Evolutionary conservation across 306 rosid species (phyloP).

Genomic region (Dryas octopetala): DNA sequence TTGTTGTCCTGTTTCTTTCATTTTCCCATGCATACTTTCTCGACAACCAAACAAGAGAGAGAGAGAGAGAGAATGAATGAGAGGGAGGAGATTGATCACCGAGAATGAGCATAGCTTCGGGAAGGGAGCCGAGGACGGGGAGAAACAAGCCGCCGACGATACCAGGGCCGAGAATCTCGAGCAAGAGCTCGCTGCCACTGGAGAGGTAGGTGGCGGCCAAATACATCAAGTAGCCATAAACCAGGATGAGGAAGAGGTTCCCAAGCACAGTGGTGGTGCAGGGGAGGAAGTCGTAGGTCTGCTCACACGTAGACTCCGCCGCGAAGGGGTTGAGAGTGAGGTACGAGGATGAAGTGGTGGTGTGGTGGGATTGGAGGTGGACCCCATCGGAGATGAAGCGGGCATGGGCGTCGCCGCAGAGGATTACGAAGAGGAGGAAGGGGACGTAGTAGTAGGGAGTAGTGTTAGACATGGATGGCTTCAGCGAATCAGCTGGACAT

Average conservation of each 20-base stretch:
- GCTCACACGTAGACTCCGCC: conserved; percentile 55
- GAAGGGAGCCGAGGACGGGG: conserved; percentile 61
- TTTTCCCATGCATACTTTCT: background rate
- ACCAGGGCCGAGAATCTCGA: conserved; percentile 92
- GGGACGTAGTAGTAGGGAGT: too few relatives aligned
- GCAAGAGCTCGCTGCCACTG: conserved; percentile 78
- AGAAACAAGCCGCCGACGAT: conserved; percentile 87
- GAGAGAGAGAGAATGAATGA: background rate
- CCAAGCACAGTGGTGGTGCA: conserved; percentile 50
- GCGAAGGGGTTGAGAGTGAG: conserved; percentile 6
- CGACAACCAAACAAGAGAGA: background rate
- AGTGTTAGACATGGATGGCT: too few relatives aligned
- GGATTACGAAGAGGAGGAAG: too few relatives aligned
- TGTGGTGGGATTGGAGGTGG: background rate
- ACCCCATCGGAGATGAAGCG: conserved; percentile 51
- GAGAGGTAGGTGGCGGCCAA: conserved; percentile 71
- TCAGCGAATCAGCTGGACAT: too few relatives aligned
- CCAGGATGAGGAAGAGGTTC: conserved; percentile 60
- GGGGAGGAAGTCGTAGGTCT: conserved; percentile 79
- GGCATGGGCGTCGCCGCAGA: too few relatives aligned
- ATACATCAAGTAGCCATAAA: conserved; percentile 74
- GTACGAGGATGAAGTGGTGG: background rate
- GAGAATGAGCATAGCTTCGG: conserved; percentile 56
- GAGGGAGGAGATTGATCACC: conserved; percentile 19
- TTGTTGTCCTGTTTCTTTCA: background rate